Percentiles rank a stretch among this genome's conserved stretches.
Conservation (phyloP, 139 green algal genomes). For the Micromonas commoda region DNA sequence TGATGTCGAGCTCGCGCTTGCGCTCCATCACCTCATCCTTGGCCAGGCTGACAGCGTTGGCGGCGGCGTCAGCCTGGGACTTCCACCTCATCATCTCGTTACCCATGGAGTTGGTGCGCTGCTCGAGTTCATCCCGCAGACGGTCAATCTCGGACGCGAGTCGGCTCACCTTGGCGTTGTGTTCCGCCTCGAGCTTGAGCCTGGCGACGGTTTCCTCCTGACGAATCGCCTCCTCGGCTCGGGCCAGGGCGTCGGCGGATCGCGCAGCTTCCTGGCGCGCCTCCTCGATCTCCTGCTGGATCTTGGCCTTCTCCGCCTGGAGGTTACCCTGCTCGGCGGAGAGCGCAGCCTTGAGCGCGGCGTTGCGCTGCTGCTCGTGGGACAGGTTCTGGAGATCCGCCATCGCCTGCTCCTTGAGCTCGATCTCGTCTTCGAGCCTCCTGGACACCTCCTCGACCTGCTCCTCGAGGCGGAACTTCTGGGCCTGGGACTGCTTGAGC, state of each 20-base stretch:
- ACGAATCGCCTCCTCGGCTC: constrained; percentile 1
- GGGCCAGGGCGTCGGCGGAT: background rate
- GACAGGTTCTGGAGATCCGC: background rate
- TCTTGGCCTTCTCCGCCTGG: background rate
- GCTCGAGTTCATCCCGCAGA: constrained; percentile 16
- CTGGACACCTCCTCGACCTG: background rate
- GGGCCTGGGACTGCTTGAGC: background rate
- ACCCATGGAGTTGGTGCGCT: constrained; percentile 11
- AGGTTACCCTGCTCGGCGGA: background rate
- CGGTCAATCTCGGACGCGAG: constrained; percentile 26
- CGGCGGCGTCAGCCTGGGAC: constrained; percentile 20
- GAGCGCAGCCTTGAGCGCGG: background rate
- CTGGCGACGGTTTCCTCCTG: background rate
- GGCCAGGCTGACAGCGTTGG: constrained; percentile 6
- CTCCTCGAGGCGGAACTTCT: background rate
- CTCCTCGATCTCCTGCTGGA: background rate
- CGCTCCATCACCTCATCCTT: constrained; percentile 32
- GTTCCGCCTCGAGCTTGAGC: constrained; percentile 17
- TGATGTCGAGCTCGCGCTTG: constrained; percentile 31
- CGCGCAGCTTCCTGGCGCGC: background rate
- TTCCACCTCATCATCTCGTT: constrained; percentile 27
- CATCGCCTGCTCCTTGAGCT: background rate
- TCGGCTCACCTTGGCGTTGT: constrained; percentile 8
- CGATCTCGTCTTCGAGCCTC: background rate
- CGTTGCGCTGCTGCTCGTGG: background rate